Evolutionary conservation across 129 eudicot species (phyloP).

Genomic region (Glebionis coronaria): DNA sequence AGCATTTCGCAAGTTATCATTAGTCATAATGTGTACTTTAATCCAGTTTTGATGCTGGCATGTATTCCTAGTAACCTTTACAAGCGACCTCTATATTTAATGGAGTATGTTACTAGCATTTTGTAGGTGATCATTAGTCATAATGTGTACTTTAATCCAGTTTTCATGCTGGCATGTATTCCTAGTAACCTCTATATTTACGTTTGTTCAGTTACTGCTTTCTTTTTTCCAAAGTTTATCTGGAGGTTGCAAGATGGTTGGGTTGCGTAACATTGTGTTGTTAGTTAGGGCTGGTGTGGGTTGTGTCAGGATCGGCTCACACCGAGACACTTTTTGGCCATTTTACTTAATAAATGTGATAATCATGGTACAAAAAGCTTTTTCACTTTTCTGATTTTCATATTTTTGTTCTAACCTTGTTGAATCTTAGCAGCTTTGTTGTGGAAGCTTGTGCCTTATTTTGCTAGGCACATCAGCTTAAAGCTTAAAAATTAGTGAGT

Average conservation of each 20-base stretch:
- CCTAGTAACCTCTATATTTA: conserved; percentile 9
- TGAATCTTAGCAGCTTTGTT: no score
- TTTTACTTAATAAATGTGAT: no score
- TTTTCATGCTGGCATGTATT: conserved; percentile 4
- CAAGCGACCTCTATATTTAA: conserved; percentile 11
- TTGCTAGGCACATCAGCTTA: no score
- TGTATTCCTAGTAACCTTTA: conserved; percentile 10
- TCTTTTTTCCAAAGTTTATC: background rate
- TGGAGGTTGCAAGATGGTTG: background rate
- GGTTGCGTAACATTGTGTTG: no score
- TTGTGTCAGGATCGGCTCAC: no score
- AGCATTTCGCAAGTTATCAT: conserved; percentile 13
- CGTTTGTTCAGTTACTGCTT: conserved; percentile 12
- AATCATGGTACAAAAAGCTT: no score
- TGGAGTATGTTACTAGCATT: conserved; percentile 7
- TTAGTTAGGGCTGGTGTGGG: no score
- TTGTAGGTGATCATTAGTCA: background rate
- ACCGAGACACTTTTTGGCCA: no score
- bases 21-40: background rate
- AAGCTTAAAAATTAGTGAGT: no score
- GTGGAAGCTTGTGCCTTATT: no score
- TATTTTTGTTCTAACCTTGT: no score
- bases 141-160: conserved; percentile 11
- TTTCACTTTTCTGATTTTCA: no score
- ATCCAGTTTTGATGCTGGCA: conserved; percentile 10